phyloP scores from a whole-genome alignment of 2,329 filamentous ascomycete genomes.

The Malbranchea cinnamomea region DNA sequence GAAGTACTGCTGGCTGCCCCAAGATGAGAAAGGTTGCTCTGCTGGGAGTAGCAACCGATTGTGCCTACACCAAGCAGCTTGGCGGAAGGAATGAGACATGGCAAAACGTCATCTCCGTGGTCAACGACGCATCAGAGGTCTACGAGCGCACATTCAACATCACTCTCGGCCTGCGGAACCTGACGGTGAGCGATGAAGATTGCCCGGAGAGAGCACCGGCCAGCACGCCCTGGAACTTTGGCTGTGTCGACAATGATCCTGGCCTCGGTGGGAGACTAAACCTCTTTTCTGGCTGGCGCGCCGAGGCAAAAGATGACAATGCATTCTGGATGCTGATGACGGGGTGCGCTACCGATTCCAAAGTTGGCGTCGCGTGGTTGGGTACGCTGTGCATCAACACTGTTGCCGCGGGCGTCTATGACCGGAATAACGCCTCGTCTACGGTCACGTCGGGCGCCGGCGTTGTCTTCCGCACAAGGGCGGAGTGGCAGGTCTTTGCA shows the following conservation, averaged over 20 bases:
- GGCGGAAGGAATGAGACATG: conserved; percentile 47
- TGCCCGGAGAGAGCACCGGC: conserved; percentile 57
- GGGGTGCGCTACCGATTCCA: conserved; percentile 62
- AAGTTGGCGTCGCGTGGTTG: conserved; percentile 81
- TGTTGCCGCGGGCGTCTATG: conserved; percentile 3
- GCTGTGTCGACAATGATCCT: conserved; percentile 39
- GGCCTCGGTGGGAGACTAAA: conserved; percentile 68
- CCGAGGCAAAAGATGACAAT: conserved; percentile 59
- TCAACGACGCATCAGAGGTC: conserved; percentile 74
- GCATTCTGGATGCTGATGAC: conserved; percentile 85
- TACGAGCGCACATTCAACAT: conserved; percentile 93
- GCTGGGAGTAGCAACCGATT: conserved; percentile 85
- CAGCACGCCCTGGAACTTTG: conserved; percentile 69
- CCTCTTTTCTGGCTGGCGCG: conserved; percentile 79
- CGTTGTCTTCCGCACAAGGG: conserved; percentile 67
- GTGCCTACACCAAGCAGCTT: conserved; percentile 66
- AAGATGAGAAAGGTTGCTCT: conserved; percentile 81
- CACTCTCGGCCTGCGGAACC: conserved; percentile 72
- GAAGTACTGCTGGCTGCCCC: conserved; percentile 70
- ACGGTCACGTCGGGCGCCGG: conserved; percentile 73
- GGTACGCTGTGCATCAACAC: conserved; percentile 54
- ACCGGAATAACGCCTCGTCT: conserved; percentile 15
- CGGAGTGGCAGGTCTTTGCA: conserved; percentile 89
- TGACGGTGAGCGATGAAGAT: conserved; percentile 59
- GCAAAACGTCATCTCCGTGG: conserved; percentile 60